Percentiles rank a stretch among this genome's conserved stretches.
Conservation (phyloP, 805 yeast species). For the Zygosaccharomyces bailii region DNA sequence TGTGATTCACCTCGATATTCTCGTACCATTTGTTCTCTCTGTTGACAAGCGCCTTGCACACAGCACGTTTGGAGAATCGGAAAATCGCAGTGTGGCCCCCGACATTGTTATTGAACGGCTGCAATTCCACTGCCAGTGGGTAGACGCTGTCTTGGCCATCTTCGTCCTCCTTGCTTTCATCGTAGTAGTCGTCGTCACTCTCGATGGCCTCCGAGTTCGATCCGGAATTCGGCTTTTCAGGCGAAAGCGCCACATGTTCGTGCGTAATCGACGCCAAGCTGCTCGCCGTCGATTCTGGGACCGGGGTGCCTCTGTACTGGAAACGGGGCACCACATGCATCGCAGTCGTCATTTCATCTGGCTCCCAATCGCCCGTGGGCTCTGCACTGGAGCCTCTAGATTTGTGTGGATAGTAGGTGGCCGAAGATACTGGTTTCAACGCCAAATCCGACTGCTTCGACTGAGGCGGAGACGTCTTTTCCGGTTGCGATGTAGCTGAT, state of each 20-base stretch:
- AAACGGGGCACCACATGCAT: constrained; percentile 11
- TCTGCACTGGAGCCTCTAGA: constrained; percentile 32
- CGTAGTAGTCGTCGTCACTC: constrained; percentile 7
- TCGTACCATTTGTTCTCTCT: constrained; percentile 93
- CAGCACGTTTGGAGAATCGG: constrained; percentile 85
- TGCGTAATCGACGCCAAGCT: constrained; percentile 14
- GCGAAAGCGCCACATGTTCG: constrained; percentile 7
- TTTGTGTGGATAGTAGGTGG: constrained; percentile 68
- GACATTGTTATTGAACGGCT: constrained; percentile 89
- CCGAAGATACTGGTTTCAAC: constrained; percentile 63
- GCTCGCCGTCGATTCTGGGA: constrained; percentile 2
- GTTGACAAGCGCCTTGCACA: constrained; percentile 87
- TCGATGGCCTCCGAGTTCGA: constrained; percentile 12
- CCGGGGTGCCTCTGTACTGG: constrained; percentile 1
- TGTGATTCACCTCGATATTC: constrained; percentile 72
- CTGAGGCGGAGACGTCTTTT: not conserved
- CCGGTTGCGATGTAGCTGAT: not conserved
- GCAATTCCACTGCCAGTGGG: constrained; percentile 80
- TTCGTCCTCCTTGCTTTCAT: constrained; percentile 21
- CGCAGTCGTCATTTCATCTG: constrained; percentile 8
- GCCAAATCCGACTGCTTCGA: constrained; percentile 14
- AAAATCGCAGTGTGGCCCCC: constrained; percentile 99
- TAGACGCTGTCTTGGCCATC: constrained; percentile 40
- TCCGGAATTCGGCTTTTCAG: constrained; percentile 9
- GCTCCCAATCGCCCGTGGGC: constrained; percentile 17